phyloP scores from a whole-genome alignment of 2,329 filamentous ascomycete genomes.

The Cercospora zeae-maydis region DNA sequence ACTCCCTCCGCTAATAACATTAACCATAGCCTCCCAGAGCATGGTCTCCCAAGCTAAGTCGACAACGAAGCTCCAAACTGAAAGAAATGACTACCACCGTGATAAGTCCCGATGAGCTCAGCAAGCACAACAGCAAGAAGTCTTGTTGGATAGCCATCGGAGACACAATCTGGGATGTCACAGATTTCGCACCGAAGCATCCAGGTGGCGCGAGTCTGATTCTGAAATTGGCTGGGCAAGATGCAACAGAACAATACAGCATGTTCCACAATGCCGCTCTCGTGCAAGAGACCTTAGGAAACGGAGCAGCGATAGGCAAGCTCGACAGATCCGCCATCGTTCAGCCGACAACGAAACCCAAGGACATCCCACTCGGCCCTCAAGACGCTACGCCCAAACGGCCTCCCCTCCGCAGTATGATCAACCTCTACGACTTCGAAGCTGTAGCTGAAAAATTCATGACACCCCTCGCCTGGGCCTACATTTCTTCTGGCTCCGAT shows the following conservation, averaged over 20 bases:
- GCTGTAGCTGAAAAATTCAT: constrained; percentile 36
- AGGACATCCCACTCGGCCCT: not conserved
- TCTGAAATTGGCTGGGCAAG: constrained; percentile 49
- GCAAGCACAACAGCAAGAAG: constrained; percentile 73
- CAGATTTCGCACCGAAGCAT: constrained; percentile 82
- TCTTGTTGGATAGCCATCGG: constrained; percentile 92
- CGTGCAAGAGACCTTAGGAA: constrained; percentile 41
- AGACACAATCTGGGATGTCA: constrained; percentile 85
- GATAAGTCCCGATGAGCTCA: constrained; percentile 49
- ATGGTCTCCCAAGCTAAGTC: not conserved
- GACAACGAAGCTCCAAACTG: not conserved
- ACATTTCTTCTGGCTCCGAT: constrained; percentile 48
- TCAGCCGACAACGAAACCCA: constrained; percentile 1
- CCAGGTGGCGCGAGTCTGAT: constrained; percentile 63
- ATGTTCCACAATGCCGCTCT: constrained; percentile 49
- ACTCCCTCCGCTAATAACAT: not conserved
- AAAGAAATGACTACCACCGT: constrained; percentile 13
- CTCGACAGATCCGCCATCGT: constrained; percentile 22
- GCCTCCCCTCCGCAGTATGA: constrained; percentile 45
- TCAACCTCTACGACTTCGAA: constrained; percentile 47
- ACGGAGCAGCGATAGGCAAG: constrained; percentile 37
- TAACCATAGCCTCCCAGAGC: not conserved
- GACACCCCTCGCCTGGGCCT: constrained; percentile 40
- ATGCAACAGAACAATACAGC: constrained; percentile 53
- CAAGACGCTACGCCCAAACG: constrained; percentile 26